These are phyloP conservation scores for Tubosaeta sp. DNA, from an alignment of 768 basidiomycete species.

Conservation along the genomic window DNA sequence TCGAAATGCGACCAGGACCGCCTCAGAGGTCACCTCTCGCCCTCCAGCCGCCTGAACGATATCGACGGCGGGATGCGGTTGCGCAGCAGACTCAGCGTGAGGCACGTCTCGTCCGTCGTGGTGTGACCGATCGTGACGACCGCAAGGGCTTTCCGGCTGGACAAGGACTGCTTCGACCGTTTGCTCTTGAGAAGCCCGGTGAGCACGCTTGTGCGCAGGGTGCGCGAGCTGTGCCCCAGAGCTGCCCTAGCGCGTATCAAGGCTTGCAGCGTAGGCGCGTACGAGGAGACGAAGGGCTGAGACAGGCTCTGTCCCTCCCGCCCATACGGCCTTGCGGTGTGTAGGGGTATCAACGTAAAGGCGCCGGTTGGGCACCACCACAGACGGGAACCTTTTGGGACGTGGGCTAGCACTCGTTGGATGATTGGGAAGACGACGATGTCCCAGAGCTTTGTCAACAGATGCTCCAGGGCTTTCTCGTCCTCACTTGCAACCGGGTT, in stretches of 20 bases:
- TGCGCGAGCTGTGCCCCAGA: not conserved
- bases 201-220: constrained; percentile 21
- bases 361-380: constrained; percentile 30
- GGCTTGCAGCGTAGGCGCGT: constrained; percentile 24
- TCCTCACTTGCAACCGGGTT: not conserved
- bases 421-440: constrained; percentile 25
- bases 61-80: constrained; percentile 14
- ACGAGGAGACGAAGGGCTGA: constrained; percentile 24
- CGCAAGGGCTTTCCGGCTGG: constrained; percentile 1
- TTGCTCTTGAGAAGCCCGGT: constrained; percentile 20
- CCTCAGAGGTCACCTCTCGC: constrained; percentile 12
- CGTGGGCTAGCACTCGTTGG: constrained; percentile 10
- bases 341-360: constrained; percentile 37
- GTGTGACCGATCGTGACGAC: constrained; percentile 21
- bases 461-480: constrained; percentile 2
- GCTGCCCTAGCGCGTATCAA: constrained; percentile 16
- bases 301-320: constrained; percentile 4
- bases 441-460: constrained; percentile 27
- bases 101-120: constrained; percentile 7
- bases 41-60: constrained; percentile 25
- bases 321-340: constrained; percentile 35
- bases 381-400: constrained; percentile 18
- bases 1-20: constrained; percentile 17
- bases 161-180: constrained; percentile 13
- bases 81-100: constrained; percentile 15